Percentiles rank a stretch among this genome's conserved stretches.
Evolutionary conservation across 441 rosid genomes (phyloP).

Genomic region (Dalechampia spathulata): DNA sequence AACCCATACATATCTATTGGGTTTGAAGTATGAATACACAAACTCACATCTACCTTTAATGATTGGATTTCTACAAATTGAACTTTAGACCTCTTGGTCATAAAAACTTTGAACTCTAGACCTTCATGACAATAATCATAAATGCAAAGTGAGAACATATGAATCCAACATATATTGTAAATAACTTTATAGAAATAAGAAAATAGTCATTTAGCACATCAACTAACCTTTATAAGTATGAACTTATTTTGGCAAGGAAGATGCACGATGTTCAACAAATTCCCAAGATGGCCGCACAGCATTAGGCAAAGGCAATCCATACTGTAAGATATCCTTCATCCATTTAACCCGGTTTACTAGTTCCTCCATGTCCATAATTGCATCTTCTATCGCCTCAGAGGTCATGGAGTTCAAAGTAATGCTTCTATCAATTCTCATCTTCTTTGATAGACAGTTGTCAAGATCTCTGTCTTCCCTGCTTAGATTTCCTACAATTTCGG

Average conservation of each 20-base stretch:
- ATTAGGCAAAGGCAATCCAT: constrained; percentile 23
- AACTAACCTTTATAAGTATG: constrained; percentile 15
- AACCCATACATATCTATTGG: too few species aligned
- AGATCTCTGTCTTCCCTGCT: constrained; percentile 7
- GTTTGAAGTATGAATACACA: too few species aligned
- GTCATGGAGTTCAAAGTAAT: constrained; percentile 32
- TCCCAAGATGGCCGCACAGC: constrained; percentile 31
- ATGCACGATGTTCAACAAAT: constrained; percentile 33
- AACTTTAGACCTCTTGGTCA: too few species aligned
- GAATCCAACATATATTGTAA: too few species aligned
- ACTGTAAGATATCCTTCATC: constrained; percentile 38
- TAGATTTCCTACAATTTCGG: constrained; percentile 15
- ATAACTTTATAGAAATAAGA: too few species aligned
- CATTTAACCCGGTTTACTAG: constrained; percentile 50
- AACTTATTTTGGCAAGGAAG: constrained; percentile 25
- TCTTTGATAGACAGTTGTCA: constrained; percentile 19
- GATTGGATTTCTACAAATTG: too few species aligned
- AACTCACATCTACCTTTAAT: too few species aligned
- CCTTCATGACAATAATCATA: too few species aligned
- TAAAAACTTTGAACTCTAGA: too few species aligned
- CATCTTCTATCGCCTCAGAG: constrained; percentile 46
- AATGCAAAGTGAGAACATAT: too few species aligned
- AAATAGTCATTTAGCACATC: background rate
- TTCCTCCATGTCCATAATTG: constrained; percentile 61
- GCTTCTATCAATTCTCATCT: constrained; percentile 26